Base-by-base conservation (phyloP, 2,329 filamentous ascomycete species). In the Phialophora macrospora region DNA sequence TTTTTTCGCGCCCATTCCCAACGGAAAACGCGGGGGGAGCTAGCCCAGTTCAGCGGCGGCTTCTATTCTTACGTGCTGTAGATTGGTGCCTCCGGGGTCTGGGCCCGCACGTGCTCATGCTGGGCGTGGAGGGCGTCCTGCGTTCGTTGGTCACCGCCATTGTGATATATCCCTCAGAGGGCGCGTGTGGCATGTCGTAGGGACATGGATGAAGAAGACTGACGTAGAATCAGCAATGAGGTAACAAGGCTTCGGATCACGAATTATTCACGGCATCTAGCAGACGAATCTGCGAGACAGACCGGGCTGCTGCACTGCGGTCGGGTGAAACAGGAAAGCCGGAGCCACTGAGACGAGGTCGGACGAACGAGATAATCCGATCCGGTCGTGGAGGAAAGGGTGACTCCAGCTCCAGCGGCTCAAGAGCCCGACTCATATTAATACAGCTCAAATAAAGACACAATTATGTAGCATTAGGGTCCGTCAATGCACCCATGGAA, bases 11-110 rank as follows among this genome's bases (percentile, higher is more conserved):
- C 20, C 28, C n/a, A 20, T 55, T 24, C 30, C 57, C 34, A 61
- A 62, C 55, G 54, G 60, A 56, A 63, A 63, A 66, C 64, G 64
- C 64, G 64, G 64, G 64, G 64, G 48, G 55, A 66, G 64, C 64
- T 66, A 66, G 48, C 20, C 51, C 46, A 11, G 24, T 28, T 20
- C 52, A 20, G 34, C 24, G 24, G 24, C 24, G 24, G 57, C 56
- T 58, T 49, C 63, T 59, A 60, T 24, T 51, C 9, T 60, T 60
- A 30, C 56, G 55, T 44, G 44, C 46, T 30, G 30, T 44, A 41
- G 56, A 46, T 28, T 46, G 41, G 56, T 46, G 30, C 20, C 4
- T 30, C 58, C 17, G 9, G 9, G 46, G 46, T 56, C 51, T 62
- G 46, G 60, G 51, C 58, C 58, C 28, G 44, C 58, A 60, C 58